These are phyloP conservation scores for Suillus discolor DNA, from an alignment of 768 basidiomycete species.

Conservation along the genomic window DNA sequence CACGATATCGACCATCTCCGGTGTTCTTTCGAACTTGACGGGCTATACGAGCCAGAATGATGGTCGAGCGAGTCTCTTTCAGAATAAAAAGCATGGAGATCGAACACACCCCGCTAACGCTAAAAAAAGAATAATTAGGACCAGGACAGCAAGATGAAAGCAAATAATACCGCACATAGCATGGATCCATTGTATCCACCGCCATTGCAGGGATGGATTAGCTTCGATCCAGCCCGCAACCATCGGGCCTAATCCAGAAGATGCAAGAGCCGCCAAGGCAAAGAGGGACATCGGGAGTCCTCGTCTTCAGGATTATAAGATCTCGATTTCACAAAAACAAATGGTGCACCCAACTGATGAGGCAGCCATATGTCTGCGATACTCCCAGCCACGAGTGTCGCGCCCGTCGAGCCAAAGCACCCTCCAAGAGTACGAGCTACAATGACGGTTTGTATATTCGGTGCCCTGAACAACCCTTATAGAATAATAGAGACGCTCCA, in stretches of 20 bases:
- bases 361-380: constrained; percentile 71
- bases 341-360: constrained; percentile 47
- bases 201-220: constrained; percentile 60
- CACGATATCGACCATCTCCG: constrained; percentile 62
- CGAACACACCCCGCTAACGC: constrained; percentile 54
- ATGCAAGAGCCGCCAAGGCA: constrained; percentile 58
- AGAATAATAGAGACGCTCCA: neutral
- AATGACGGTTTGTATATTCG: constrained; percentile 63
- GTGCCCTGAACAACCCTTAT: constrained; percentile 27
- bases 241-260: constrained; percentile 65
- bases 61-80: constrained; percentile 72
- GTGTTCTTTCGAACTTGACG: constrained; percentile 63
- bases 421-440: constrained; percentile 67
- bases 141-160: neutral
- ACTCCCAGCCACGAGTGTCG: constrained; percentile 77
- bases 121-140: constrained; percentile 28
- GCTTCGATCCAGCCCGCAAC: constrained; percentile 69
- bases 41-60: constrained; percentile 70
- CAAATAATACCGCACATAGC: constrained; percentile 47
- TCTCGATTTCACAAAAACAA: neutral
- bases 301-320: constrained; percentile 46
- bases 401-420: constrained; percentile 66
- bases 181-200: constrained; percentile 86
- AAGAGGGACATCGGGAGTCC: constrained; percentile 81
- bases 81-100: constrained; percentile 55